phyloP scores from a whole-genome alignment of 73 alveolate genomes.

The Paramecium sexaurelia region DNA sequence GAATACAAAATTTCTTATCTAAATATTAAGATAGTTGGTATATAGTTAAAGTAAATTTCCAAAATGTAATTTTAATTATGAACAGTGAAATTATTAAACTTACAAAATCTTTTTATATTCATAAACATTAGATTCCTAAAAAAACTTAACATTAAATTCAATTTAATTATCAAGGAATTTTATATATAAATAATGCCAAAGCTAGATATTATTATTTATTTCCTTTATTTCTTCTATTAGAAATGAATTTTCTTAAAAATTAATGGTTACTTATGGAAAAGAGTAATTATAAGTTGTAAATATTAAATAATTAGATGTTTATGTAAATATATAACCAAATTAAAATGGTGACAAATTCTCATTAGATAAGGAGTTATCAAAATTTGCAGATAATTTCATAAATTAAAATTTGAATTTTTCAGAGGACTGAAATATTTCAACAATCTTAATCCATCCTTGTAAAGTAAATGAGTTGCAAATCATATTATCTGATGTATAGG shows the following conservation, averaged over 20 bases:
- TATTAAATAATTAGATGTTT: not conserved
- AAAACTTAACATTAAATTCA: not conserved
- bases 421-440: not conserved
- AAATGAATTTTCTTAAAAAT: not conserved
- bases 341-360: not conserved
- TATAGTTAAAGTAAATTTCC: not conserved
- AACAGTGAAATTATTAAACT: not conserved
- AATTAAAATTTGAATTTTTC: not conserved
- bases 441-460: not conserved
- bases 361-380: not conserved
- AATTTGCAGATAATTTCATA: not conserved
- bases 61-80: not conserved
- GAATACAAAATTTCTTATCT: not conserved
- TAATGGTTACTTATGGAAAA: not conserved
- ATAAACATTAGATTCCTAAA: not conserved
- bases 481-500: not conserved
- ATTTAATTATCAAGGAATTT: not conserved
- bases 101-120: not conserved
- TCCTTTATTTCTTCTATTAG: not conserved
- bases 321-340: not conserved
- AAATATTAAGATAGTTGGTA: not conserved
- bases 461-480: not conserved
- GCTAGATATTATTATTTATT: not conserved
- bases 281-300: not conserved
- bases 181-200: not conserved